Base-by-base conservation (phyloP, 2,329 filamentous ascomycete species). In the Lachnellula willkommii region DNA sequence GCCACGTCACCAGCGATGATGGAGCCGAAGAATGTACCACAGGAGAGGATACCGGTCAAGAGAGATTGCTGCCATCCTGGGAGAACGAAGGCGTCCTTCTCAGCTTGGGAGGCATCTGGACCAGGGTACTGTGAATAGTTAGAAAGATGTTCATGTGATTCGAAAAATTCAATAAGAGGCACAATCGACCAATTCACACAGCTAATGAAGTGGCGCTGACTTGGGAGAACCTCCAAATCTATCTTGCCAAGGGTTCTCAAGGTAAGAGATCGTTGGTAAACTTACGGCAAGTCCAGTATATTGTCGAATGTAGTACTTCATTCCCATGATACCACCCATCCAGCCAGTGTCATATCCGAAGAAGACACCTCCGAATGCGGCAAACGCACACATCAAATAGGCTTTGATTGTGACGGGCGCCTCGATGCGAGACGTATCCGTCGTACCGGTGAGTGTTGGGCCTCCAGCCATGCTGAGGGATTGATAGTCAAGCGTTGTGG, bases 21-120 rank as follows among this genome's bases (percentile, higher is more conserved):
- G 54, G 89, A 85, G 70, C 89, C 89, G 60, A 92, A 88, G 79
- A 93, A 93, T 63, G 89, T 92, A 73, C 88, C 87, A 68, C 61
- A 81, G 36, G 89, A 92, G 54, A 93, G 81, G 65, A 93, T 66
- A 79, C 82, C 77, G 32, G 79, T 76, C 74, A 77, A 77, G 28
- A 75, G 75, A 72, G 73, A 26, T 73, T 77, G 52, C 47, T 85
- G 85, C 84, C 85, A 88, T 3, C 82, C 82, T 1, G 83, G 82
- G 56, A 86, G 71, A 28, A 83, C 87, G 5, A 81, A 84, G 17
- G 73, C 76, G 24, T 84, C 80, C 68, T 86, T 87, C 66, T 87
- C 81, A 57, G 74, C 74, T 54, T 79, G 79, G 5, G 80, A 84
- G 63, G 54, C 56, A 36, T 56, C 52, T 24, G 49, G 7, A 24